These are phyloP conservation scores for Barnettozyma botsteinii DNA, from an alignment of 805 yeast genomes.

Conservation along the genomic window DNA sequence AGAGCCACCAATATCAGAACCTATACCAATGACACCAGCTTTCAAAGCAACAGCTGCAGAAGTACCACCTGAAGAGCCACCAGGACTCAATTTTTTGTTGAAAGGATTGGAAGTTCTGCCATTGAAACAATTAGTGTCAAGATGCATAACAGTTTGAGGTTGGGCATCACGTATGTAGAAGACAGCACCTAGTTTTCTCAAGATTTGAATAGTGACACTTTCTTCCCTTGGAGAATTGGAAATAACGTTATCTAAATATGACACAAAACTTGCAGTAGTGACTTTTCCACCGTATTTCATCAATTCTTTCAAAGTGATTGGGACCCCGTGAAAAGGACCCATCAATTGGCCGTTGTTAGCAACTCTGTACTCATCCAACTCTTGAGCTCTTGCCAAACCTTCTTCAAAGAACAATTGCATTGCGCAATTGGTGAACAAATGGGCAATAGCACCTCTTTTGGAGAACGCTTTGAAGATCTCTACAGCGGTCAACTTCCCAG, in stretches of 20 bases:
- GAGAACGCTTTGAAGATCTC: conserved; percentile 49
- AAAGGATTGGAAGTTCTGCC: conserved; percentile 58
- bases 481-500: conserved; percentile 31
- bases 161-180: conserved; percentile 60
- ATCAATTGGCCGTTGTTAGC: conserved; percentile 40
- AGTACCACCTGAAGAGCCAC: conserved; percentile 73
- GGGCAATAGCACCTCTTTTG: conserved; percentile 53
- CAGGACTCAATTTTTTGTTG: conserved; percentile 53
- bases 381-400: conserved; percentile 52
- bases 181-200: conserved; percentile 38
- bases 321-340: conserved; percentile 69
- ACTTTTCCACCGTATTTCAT: conserved; percentile 48
- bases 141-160: conserved; percentile 68
- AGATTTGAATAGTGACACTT: conserved; percentile 42
- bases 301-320: conserved; percentile 64
- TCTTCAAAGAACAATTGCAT: conserved; percentile 44
- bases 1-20: conserved; percentile 70
- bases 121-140: conserved; percentile 52
- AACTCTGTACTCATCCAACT: conserved; percentile 43
- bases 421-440: conserved; percentile 39
- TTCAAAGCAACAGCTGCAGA: conserved; percentile 55
- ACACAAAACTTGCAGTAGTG: conserved; percentile 59
- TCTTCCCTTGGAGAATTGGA: conserved; percentile 34
- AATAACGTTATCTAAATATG: conserved; percentile 39
- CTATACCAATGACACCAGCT: conserved; percentile 57